Evolutionary conservation across 2,329 filamentous ascomycete species (phyloP).

Genomic region (Chalaropsis ovoidea): DNA sequence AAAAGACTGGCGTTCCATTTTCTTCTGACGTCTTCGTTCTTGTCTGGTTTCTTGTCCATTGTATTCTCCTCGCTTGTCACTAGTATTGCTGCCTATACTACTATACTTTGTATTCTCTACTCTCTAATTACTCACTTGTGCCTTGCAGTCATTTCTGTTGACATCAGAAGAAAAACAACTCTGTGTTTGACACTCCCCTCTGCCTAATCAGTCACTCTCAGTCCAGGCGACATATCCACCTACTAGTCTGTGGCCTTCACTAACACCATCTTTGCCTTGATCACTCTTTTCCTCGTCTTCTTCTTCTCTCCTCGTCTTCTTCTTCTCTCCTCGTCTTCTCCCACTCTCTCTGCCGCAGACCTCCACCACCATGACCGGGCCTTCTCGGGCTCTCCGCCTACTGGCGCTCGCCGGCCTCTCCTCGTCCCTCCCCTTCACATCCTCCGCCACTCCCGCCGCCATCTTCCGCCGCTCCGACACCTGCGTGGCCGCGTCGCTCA

Average conservation of each 20-base stretch:
- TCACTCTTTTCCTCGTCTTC: too few species aligned
- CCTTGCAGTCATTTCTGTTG: background rate
- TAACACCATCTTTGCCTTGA: background rate
- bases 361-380: slow-evolving; percentile 29
- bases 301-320: background rate
- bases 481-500: slow-evolving; percentile 36
- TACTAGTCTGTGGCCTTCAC: too few species aligned
- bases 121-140: background rate
- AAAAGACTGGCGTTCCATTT: background rate
- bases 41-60: background rate
- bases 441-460: slow-evolving; percentile 33
- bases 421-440: slow-evolving; percentile 35
- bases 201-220: background rate
- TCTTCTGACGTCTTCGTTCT: background rate
- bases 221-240: too few species aligned
- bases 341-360: slow-evolving; percentile 27
- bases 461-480: slow-evolving; percentile 33
- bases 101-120: background rate
- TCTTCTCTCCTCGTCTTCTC: slow-evolving; percentile 5
- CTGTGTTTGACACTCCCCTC: background rate
- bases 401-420: slow-evolving; percentile 32
- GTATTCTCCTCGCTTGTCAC: background rate
- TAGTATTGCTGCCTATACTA: background rate
- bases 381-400: slow-evolving; percentile 32
- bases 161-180: background rate